These are phyloP conservation scores for Huntiella moniliformis DNA, from an alignment of 2,329 filamentous ascomycete genomes.

Conservation along the genomic window DNA sequence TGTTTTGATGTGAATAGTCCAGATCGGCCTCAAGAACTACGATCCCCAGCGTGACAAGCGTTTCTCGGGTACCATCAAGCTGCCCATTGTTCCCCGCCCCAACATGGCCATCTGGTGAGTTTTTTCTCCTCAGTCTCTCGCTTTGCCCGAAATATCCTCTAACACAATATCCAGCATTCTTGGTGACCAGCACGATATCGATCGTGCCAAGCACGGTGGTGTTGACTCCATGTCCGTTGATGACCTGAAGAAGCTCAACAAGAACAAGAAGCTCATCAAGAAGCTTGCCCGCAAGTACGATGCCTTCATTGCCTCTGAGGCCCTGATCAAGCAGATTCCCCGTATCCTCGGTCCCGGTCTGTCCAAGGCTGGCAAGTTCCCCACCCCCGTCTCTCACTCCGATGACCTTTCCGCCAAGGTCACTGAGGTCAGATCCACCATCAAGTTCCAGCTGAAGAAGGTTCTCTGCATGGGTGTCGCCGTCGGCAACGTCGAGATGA, in stretches of 20 bases:
- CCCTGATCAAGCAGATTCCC: constrained; percentile 98
- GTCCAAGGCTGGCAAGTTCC: constrained; percentile 99
- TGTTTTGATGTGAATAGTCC: constrained; percentile 21
- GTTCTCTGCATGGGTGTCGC: constrained; percentile 99
- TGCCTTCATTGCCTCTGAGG: constrained; percentile 92
- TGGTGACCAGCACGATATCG: constrained; percentile 84
- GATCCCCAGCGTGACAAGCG: constrained; percentile 99
- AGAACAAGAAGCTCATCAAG: constrained; percentile 99
- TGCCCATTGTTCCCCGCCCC: constrained; percentile 78
- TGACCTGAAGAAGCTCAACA: constrained; percentile 99
- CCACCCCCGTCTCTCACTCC: constrained; percentile 88
- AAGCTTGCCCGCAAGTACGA: constrained; percentile 99
- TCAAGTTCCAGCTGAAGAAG: constrained; percentile 99
- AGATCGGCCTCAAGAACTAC: constrained; percentile 97
- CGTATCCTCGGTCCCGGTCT: constrained; percentile 98
- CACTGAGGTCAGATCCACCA: constrained; percentile 99
- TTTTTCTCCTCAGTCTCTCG: neutral
- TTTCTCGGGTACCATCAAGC: constrained; percentile 98
- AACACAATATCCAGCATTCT: constrained; percentile 27
- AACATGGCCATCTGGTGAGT: constrained; percentile 61
- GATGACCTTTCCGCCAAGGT: constrained; percentile 91
- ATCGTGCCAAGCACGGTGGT: constrained; percentile 98
- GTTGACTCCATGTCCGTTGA: constrained; percentile 96
- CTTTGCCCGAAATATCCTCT: neutral
- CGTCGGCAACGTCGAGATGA: constrained; percentile 97